These are phyloP conservation scores for Boletus coccyginus DNA, from an alignment of 768 basidiomycete genomes.

Conservation along the genomic window DNA sequence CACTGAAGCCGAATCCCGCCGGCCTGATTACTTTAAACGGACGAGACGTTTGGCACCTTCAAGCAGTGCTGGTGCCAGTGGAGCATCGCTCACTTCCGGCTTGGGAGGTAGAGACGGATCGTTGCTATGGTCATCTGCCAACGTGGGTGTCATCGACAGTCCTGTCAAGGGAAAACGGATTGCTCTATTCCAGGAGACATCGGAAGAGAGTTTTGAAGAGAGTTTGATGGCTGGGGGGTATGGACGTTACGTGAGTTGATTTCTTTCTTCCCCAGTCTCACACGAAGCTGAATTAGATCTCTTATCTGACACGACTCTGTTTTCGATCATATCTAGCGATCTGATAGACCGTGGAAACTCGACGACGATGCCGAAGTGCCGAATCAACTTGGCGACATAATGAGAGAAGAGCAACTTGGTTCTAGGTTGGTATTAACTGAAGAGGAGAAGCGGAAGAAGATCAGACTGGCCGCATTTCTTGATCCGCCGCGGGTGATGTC, in stretches of 20 bases:
- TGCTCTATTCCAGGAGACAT: constrained; percentile 77
- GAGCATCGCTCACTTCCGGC: constrained; percentile 10
- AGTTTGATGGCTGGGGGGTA: constrained; percentile 82
- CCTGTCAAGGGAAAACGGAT: constrained; percentile 71
- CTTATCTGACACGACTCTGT: constrained; percentile 8
- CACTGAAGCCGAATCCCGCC: constrained; percentile 53
- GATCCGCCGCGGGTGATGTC: constrained; percentile 35
- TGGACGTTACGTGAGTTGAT: constrained; percentile 62
- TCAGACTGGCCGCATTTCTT: constrained; percentile 67
- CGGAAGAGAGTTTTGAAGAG: constrained; percentile 82
- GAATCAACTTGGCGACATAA: constrained; percentile 9
- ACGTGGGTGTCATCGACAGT: constrained; percentile 65
- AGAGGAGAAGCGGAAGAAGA: constrained; percentile 64
- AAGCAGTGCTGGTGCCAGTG: constrained; percentile 31
- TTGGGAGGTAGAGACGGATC: constrained; percentile 9
- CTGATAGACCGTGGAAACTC: constrained; percentile 23
- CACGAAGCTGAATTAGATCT: constrained; percentile 7
- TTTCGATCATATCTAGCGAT: constrained; percentile 19
- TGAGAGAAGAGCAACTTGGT: constrained; percentile 10
- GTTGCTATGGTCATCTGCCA: constrained; percentile 21
- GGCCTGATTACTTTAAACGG: constrained; percentile 73
- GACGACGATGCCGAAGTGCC: constrained; percentile 16
- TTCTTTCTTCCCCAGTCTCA: neutral
- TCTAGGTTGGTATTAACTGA: constrained; percentile 36
- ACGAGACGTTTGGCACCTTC: constrained; percentile 42